Evolutionary conservation across 2,329 filamentous ascomycete species (phyloP).

Genomic region (Chrysoporthe austroafricana): DNA sequence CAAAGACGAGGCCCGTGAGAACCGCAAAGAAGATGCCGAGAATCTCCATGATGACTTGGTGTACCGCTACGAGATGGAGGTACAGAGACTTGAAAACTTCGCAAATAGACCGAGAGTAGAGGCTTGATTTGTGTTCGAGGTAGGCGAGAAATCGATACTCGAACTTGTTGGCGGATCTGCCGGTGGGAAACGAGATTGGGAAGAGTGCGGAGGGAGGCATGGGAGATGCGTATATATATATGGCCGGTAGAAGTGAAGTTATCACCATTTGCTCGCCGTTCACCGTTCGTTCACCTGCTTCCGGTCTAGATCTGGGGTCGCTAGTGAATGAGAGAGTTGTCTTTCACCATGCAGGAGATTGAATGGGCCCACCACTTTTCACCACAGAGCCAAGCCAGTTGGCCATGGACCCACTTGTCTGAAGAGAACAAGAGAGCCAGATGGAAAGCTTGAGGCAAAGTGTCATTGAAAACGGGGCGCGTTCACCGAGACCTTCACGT

Average conservation of each 20-base stretch:
- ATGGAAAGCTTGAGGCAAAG: background rate
- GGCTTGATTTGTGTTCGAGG: background rate
- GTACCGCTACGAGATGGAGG: background rate
- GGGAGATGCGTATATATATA: background rate
- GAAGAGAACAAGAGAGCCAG: background rate
- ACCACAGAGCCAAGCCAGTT: slow-evolving; percentile 3
- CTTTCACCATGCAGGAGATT: background rate
- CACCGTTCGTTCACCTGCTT: background rate
- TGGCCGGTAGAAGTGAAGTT: background rate
- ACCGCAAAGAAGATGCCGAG: slow-evolving; percentile 5
- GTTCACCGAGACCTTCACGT: background rate
- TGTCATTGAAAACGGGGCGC: background rate
- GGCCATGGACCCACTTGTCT: slow-evolving; percentile 8
- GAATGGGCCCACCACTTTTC: background rate
- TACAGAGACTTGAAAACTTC: background rate
- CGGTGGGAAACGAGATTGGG: background rate
- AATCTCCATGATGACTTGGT: background rate
- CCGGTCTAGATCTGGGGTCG: background rate
- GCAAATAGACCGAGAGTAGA: background rate
- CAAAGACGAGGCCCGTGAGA: background rate
- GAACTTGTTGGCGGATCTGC: background rate
- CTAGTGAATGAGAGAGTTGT: background rate
- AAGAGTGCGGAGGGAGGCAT: background rate
- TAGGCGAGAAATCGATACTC: background rate
- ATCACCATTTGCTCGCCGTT: background rate